Evolutionary conservation across 1,139 yeast species (phyloP), one percentile per base, ranked within the genome.

Genomic region (Taphrina wiesneri): DNA sequence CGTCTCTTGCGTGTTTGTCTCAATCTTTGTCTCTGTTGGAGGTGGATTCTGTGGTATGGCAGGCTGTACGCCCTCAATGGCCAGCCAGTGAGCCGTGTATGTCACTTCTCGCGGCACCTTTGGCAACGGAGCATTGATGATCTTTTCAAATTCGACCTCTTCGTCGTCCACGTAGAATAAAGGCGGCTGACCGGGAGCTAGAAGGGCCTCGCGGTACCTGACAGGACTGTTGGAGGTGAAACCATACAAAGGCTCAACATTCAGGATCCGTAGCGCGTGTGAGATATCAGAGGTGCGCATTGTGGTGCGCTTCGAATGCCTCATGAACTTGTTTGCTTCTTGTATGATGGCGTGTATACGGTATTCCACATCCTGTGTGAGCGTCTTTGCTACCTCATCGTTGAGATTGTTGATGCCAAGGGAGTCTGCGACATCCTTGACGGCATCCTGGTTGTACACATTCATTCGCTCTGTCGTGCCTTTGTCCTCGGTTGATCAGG

Each of bases 281-380:
- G 87, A 85, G 53, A 95, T 84, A 76, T 95, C 99, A 57, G 83
- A 82, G 0, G 97, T 90, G 43, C 91, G 86, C 49, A 95, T 79
- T 0, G 88, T 83, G 70, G 89, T 88, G 60, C 98, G 79, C 75
- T 92, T 92, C 43, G 96, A 86, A 75, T 95, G 97, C 72, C 97
- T 83, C 95, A 93, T 95, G 77, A 93, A 92, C 76, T 93, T 95
- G 67, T 88, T 85, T 25, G 99, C 98, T 69, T 95, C 96, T 76
- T 68, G 69, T n/a, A 68, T 60, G 47, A 95, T 89, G 77, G 95
- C 99, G 75, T 93, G 95, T 70, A 95, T 90, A 70, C 99, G 83
- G 75, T 95, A 95, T 78, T 95, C 99, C 34, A 93, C 96, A 76
- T 95, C 99, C 99, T 95, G 93, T 4, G 99, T 99, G 69, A 95